Evolutionary conservation across 2,329 filamentous ascomycete species (phyloP), one percentile per base, ranked within the genome.

Genomic region (Aureobasidium vineae): DNA sequence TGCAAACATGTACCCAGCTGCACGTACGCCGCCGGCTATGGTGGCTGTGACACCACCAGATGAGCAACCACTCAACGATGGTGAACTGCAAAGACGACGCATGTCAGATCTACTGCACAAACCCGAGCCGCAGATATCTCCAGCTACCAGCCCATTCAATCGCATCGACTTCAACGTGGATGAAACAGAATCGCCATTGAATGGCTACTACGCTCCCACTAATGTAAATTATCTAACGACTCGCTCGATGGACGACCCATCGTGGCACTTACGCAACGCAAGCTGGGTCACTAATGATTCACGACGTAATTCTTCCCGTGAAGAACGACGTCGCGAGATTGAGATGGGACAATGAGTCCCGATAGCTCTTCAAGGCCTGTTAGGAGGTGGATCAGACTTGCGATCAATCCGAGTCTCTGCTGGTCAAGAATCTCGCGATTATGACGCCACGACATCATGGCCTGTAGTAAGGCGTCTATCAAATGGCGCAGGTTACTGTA

Each of bases 51-150:
- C 52, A 15, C 70, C 65, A 15, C 68, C 65, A 43, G 74, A 75
- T 65, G 72, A 76, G 26, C 72, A 74, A 28, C 23, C 49, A n/a
- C 65, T 81, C 64, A 77, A 77, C 26, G 82, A 84, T 70, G 80
- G 83, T 64, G 82, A 84, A 59, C 74, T 78, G 67, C 79, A 82
- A 66, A 79, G 80, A 36, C 79, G 82, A 69, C 81, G 83, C 68
- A 82, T 83, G 78, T 76, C 80, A n/a, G 75, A 79, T 68, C 75
- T 84, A 0, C 77, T 83, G 19, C 66, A 60, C 16, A 68, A 64
- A 41, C 61, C 68, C 7, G 68, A 68, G 23, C 40, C 59, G 4
- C 45, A 66, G 13, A 47, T 63, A 21, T 38, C 36, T 19, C 38
- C 45, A 28, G 54, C 63, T 5, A 45, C 38, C 2, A 50, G 50